phyloP scores from a whole-genome alignment of 2,329 filamentous ascomycete genomes.

The Xylaria sp. region DNA sequence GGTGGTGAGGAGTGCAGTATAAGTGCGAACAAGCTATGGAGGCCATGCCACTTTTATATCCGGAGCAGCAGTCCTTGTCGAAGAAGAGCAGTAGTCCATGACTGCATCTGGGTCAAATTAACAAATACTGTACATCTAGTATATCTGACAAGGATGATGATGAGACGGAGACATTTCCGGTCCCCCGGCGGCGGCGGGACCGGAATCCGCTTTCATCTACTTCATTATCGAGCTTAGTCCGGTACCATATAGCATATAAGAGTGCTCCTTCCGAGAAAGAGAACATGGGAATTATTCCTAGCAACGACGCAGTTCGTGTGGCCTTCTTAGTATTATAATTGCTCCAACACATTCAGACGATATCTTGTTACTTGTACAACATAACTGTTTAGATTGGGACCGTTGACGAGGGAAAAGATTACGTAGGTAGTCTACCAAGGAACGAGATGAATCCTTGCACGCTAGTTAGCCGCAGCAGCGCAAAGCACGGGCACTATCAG shows the following conservation, averaged over 20 bases:
- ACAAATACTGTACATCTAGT: background rate
- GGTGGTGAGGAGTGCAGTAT: background rate
- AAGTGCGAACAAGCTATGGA: background rate
- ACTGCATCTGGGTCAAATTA: background rate
- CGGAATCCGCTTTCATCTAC: background rate
- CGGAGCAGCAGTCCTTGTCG: background rate
- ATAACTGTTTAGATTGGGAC: background rate
- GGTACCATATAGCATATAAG: background rate
- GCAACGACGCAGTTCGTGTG: background rate
- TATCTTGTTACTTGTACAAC: background rate
- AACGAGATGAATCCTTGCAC: too few species aligned
- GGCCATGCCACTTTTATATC: slow-evolving; percentile 1
- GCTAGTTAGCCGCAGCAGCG: background rate
- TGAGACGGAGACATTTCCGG: background rate
- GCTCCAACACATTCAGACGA: background rate
- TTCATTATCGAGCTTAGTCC: background rate
- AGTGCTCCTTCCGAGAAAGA: background rate
- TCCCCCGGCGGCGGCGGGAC: background rate
- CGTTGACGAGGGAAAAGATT: too few species aligned
- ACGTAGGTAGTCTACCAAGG: background rate
- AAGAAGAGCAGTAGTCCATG: slow-evolving; percentile 1
- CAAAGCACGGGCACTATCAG: background rate
- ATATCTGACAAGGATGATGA: background rate
- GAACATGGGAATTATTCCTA: background rate
- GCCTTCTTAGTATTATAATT: background rate